phyloP scores from a whole-genome alignment of 805 yeast species.

The Kluyveromyces nonfermentans region DNA sequence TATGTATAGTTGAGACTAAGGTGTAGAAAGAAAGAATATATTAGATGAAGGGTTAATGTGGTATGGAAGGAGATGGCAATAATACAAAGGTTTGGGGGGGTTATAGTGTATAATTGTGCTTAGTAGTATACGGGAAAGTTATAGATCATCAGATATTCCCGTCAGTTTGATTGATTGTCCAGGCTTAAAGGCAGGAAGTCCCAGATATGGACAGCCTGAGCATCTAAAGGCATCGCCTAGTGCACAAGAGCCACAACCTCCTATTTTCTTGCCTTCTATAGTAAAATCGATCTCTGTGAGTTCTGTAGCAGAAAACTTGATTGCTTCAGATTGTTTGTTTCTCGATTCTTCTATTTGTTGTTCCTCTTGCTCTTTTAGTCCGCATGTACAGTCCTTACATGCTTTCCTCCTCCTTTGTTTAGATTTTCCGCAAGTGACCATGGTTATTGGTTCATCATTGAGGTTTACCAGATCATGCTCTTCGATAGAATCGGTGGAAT shows the following conservation, averaged over 20 bases:
- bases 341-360: slow-evolving; percentile 33
- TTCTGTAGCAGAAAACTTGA: slow-evolving; percentile 45
- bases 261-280: slow-evolving; percentile 83
- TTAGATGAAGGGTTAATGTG: too few relatives aligned
- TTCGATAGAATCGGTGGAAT: slow-evolving; percentile 43
- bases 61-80: too few relatives aligned
- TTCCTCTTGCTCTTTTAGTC: slow-evolving; percentile 82
- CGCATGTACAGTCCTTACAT: slow-evolving; percentile 97
- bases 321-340: slow-evolving; percentile 31
- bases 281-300: slow-evolving; percentile 90
- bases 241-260: slow-evolving; percentile 96
- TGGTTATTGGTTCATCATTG: slow-evolving; percentile 25
- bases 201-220: slow-evolving; percentile 95
- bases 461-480: slow-evolving; percentile 47
- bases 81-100: too few relatives aligned
- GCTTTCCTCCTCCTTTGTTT: slow-evolving; percentile 55
- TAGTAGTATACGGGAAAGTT: too few relatives aligned
- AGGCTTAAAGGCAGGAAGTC: slow-evolving; percentile 96
- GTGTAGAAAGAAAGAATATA: too few relatives aligned
- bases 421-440: slow-evolving; percentile 25
- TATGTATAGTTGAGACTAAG: too few relatives aligned
- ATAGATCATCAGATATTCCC: slow-evolving; percentile 70
- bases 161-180: slow-evolving; percentile 81
- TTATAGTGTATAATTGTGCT: too few relatives aligned
- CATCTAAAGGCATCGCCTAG: slow-evolving; percentile 98